A percentile compares a stretch with the other conserved stretches of the same genome.
Evolutionary conservation across 805 yeast species (phyloP).

Genomic region (Spathaspora sp.): DNA sequence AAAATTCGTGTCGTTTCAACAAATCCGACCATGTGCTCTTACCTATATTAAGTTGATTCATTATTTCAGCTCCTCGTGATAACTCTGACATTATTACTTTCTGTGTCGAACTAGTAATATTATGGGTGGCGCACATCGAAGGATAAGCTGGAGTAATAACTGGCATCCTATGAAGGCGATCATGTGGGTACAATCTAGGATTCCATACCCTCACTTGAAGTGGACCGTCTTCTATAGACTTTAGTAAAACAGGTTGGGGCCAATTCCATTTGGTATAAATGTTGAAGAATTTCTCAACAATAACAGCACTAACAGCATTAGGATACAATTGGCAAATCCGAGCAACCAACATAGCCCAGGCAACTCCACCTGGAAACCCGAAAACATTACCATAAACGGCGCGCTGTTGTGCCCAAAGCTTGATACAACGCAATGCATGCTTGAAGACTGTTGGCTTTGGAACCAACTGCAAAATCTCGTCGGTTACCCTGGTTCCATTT

Average conservation of each 20-base stretch:
- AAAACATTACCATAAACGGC: conserved; percentile 92
- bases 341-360: conserved; percentile 99
- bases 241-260: conserved; percentile 96
- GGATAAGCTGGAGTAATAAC: conserved; percentile 98
- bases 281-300: conserved; percentile 84
- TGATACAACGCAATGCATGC: conserved; percentile 87
- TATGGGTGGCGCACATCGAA: conserved; percentile 98
- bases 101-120: conserved; percentile 86
- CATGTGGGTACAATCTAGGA: conserved; percentile 85
- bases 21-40: conserved; percentile 70
- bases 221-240: conserved; percentile 96
- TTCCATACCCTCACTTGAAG: conserved; percentile 96
- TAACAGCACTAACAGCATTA: conserved; percentile 89
- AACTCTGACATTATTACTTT: conserved; percentile 77
- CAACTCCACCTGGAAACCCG: conserved; percentile 99
- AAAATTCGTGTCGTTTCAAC: conserved; percentile 77
- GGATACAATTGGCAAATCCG: conserved; percentile 96
- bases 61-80: conserved; percentile 66
- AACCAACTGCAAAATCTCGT: conserved; percentile 82
- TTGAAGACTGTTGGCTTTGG: conserved; percentile 92
- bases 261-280: conserved; percentile 90
- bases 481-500: conserved; percentile 97
- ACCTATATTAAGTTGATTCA: conserved; percentile 64
- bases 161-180: conserved; percentile 91
- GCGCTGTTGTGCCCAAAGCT: conserved; percentile 94